These are phyloP conservation scores for Aspergillus brunneoviolaceus DNA, from an alignment of 2,329 filamentous ascomycete species.

Conservation along the genomic window DNA sequence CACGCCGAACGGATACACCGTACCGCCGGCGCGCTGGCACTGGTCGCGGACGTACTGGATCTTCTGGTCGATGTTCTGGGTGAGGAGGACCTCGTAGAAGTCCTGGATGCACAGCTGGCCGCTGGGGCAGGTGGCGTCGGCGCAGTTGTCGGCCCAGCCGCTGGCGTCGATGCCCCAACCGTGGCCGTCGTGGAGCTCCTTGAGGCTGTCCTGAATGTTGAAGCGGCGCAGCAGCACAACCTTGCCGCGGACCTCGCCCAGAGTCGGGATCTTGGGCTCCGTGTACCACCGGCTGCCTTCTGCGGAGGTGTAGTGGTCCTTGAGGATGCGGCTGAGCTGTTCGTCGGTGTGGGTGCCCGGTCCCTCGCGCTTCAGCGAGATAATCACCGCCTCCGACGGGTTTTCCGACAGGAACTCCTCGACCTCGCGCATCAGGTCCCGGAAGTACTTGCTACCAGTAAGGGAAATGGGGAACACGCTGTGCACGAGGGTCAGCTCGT, in stretches of 20 bases:
- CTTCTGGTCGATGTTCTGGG: conserved; percentile 75
- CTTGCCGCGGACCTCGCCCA: conserved; percentile 77
- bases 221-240: conserved; percentile 85
- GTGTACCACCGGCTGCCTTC: conserved; percentile 71
- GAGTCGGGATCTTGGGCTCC: conserved; percentile 69
- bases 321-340: conserved; percentile 72
- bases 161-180: conserved; percentile 61
- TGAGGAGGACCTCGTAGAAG: conserved; percentile 83
- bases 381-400: conserved; percentile 76
- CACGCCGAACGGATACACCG: conserved; percentile 45
- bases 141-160: conserved; percentile 84
- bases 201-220: conserved; percentile 54
- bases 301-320: conserved; percentile 63
- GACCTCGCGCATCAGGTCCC: conserved; percentile 67
- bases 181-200: conserved; percentile 46
- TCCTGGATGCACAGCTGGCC: conserved; percentile 85
- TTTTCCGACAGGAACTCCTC: conserved; percentile 75
- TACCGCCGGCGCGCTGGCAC: conserved; percentile 66
- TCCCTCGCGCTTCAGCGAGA: conserved; percentile 90
- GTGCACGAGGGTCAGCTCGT: conserved; percentile 80
- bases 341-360: conserved; percentile 75
- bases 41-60: conserved; percentile 71
- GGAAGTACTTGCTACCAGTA: conserved; percentile 76
- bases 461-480: conserved; percentile 85
- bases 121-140: conserved; percentile 67